phyloP scores from a whole-genome alignment of 257 asterid species.

The Coffea eugenioides region DNA sequence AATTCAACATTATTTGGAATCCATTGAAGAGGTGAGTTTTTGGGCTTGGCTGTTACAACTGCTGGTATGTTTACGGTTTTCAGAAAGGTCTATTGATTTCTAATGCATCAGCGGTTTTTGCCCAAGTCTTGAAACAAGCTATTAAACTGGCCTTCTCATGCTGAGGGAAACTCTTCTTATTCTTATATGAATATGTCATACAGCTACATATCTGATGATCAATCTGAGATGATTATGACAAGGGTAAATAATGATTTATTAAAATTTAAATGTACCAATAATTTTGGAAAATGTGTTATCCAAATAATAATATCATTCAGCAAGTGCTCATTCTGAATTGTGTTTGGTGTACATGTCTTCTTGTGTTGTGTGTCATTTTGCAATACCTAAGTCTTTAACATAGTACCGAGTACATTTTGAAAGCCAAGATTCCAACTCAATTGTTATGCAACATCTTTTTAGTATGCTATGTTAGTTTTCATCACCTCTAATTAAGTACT shows the following conservation, averaged over 20 bases:
- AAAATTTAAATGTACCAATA: not conserved
- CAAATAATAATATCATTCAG: not conserved
- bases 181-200: not conserved
- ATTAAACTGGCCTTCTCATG: not conserved
- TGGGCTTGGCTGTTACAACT: constrained; percentile 9
- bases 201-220: not conserved
- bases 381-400: not conserved
- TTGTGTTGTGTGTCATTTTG: not conserved
- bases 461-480: not conserved
- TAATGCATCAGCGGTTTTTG: not conserved
- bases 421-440: not conserved
- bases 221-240: not conserved
- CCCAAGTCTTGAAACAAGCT: not conserved
- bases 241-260: not conserved
- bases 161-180: not conserved
- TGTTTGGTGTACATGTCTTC: not conserved
- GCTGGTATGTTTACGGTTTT: not conserved
- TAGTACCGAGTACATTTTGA: not conserved
- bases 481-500: not conserved
- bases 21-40: constrained; percentile 76
- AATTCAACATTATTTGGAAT: constrained; percentile 75
- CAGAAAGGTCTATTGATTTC: not conserved
- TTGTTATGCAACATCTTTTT: not conserved
- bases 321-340: not conserved
- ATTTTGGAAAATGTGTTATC: not conserved